Conservation (phyloP, 371 early-diverging fungal species). For the Zychaea mexicana region DNA sequence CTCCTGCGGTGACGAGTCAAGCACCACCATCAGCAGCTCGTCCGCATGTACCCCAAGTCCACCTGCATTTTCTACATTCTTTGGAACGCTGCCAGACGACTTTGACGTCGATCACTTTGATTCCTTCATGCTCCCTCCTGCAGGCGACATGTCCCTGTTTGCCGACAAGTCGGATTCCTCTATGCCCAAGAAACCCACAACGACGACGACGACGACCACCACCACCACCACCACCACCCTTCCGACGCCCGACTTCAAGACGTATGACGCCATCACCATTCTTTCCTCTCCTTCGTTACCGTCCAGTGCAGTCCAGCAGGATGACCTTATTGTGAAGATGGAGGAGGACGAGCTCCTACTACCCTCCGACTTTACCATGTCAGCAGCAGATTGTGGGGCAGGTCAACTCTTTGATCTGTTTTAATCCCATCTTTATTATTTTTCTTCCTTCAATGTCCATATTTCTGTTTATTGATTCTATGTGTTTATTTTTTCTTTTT, state of each 20-base stretch:
- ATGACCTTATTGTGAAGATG: slow-evolving; percentile 28
- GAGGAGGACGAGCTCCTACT: slow-evolving; percentile 17
- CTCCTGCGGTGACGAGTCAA: slow-evolving; percentile 25
- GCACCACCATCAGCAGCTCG: slow-evolving; percentile 16
- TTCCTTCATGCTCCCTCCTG: slow-evolving; percentile 40
- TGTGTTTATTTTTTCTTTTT: slow-evolving; percentile 3
- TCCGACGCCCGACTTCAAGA: slow-evolving; percentile 4
- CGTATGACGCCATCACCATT: slow-evolving; percentile 10
- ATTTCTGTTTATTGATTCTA: not conserved
- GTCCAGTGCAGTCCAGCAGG: slow-evolving; percentile 26
- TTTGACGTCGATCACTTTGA: slow-evolving; percentile 32
- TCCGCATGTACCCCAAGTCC: slow-evolving; percentile 41
- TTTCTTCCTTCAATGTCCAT: not conserved
- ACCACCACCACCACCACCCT: slow-evolving; percentile 14
- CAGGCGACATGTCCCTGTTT: slow-evolving; percentile 20
- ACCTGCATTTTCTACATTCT: slow-evolving; percentile 21
- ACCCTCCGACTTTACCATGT: slow-evolving; percentile 10
- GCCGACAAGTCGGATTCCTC: not conserved
- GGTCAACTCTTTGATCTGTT: slow-evolving; percentile 27
- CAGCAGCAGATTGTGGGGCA: slow-evolving; percentile 11
- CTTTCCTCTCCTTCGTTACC: slow-evolving; percentile 25
- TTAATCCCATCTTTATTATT: slow-evolving; percentile 8
- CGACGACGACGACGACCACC: not conserved
- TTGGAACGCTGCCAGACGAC: slow-evolving; percentile 13
- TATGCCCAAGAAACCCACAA: slow-evolving; percentile 1